A percentile compares a stretch with the other conserved stretches of the same genome.
Evolutionary conservation across 192 early-diverging fungal species (phyloP).

Genomic region (Phlyctochytrium planicorne): DNA sequence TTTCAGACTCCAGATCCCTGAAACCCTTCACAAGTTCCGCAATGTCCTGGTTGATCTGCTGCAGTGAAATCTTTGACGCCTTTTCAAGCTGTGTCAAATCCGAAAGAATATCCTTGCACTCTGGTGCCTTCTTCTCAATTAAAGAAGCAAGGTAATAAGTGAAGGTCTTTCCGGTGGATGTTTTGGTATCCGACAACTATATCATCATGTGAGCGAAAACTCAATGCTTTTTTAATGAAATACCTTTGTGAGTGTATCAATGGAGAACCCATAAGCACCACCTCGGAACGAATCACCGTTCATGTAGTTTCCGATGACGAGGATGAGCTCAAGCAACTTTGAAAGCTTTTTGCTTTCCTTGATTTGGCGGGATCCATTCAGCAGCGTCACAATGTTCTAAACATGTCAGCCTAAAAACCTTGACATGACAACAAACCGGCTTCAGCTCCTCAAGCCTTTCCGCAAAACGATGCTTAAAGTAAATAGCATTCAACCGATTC

Average conservation of each 20-base stretch:
- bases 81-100: conserved; percentile 29
- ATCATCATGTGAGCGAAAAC: not conserved
- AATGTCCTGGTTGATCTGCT: conserved; percentile 28
- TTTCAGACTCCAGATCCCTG: conserved; percentile 7
- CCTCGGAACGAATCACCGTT: conserved; percentile 54
- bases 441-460: conserved; percentile 48
- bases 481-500: conserved; percentile 37
- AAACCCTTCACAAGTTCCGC: conserved; percentile 17
- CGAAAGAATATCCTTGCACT: conserved; percentile 27
- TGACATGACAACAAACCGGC: conserved; percentile 8
- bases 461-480: conserved; percentile 37
- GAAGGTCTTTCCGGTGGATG: conserved; percentile 31
- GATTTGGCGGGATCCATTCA: conserved; percentile 36
- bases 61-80: conserved; percentile 26
- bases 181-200: conserved; percentile 29
- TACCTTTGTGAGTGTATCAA: conserved; percentile 39
- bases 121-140: conserved; percentile 33
- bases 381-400: conserved; percentile 30
- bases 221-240: not conserved
- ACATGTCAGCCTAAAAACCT: not conserved
- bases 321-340: conserved; percentile 31
- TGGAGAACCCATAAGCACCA: conserved; percentile 46
- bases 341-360: conserved; percentile 24
- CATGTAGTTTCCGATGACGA: conserved; percentile 53
- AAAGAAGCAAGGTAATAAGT: conserved; percentile 28